Conservation (phyloP, 1,284 basidiomycete genomes). For the Cutaneotrichosporon cutaneum region DNA sequence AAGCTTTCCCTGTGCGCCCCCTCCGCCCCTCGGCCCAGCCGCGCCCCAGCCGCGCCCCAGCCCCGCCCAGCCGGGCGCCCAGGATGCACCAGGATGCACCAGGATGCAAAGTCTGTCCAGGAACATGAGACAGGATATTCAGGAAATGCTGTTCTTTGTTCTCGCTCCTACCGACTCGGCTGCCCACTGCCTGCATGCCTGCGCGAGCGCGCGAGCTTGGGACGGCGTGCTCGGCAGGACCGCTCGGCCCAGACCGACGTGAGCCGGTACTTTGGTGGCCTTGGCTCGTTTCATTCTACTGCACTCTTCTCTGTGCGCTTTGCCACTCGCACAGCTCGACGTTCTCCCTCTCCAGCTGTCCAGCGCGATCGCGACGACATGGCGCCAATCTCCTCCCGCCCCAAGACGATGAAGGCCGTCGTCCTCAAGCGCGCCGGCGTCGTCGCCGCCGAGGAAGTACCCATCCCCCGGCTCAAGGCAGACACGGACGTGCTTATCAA, state of each 20-base stretch:
- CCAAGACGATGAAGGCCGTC: conserved; percentile 41
- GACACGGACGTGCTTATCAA: conserved; percentile 45
- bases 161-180: no score
- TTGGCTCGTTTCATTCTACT: not conserved
- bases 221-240: no score
- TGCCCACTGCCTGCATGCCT: no score
- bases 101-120: no score
- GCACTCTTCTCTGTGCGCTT: not conserved
- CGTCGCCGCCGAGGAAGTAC: conserved; percentile 37
- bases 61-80: no score
- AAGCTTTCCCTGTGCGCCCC: no score
- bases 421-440: conserved; percentile 33
- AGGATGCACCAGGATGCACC: no score
- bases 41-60: no score
- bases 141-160: no score
- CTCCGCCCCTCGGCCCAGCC: no score
- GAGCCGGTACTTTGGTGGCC: not conserved
- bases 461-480: conserved; percentile 34
- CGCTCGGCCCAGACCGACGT: not conserved
- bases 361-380: not conserved
- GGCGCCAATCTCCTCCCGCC: not conserved
- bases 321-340: not conserved
- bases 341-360: not conserved
- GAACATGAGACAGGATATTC: no score
- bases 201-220: no score